Conservation (phyloP, 257 asterid genomes). For the Scutellaria barbata region DNA sequence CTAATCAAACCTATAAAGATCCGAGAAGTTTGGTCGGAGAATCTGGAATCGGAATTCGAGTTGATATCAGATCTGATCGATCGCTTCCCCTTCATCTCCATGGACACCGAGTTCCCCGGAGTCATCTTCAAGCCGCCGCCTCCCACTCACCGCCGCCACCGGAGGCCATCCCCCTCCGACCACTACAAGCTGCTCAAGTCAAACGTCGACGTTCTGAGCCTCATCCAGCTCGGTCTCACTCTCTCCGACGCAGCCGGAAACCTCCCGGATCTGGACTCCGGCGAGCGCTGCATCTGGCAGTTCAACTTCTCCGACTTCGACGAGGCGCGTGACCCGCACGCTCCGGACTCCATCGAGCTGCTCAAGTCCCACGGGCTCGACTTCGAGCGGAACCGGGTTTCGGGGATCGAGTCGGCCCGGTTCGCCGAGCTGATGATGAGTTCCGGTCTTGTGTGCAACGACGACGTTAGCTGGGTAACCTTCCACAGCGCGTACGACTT, state of each 20-base stretch:
- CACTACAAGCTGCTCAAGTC: constrained; percentile 61
- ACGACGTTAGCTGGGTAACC: constrained; percentile 52
- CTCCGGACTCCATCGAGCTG: constrained; percentile 51
- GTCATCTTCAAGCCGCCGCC: constrained; percentile 44
- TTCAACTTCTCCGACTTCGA: constrained; percentile 81
- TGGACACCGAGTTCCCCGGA: constrained; percentile 79
- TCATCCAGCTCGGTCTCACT: constrained; percentile 76
- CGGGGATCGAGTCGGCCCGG: constrained; percentile 48
- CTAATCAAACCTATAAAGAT: constrained; percentile 34
- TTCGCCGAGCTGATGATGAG: constrained; percentile 57
- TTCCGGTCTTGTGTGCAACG: constrained; percentile 58
- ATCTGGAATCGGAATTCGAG: constrained; percentile 51
- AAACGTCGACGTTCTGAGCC: constrained; percentile 69
- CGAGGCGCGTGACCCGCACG: constrained; percentile 58
- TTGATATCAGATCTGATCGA: constrained; percentile 51
- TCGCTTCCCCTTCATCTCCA: constrained; percentile 48
- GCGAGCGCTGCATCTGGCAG: constrained; percentile 64
- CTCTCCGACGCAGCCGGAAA: constrained; percentile 61
- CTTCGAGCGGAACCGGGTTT: constrained; percentile 46
- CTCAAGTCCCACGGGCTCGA: constrained; percentile 51
- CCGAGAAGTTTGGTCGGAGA: constrained; percentile 58
- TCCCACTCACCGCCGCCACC: neutral
- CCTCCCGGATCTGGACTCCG: constrained; percentile 48
- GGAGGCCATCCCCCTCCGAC: constrained; percentile 42
- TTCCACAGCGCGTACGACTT: constrained; percentile 65